Evolutionary conservation across 176 grass and related monocot species (phyloP), one percentile per base, ranked within the genome.

Genomic region (Ensete ventricosum): DNA sequence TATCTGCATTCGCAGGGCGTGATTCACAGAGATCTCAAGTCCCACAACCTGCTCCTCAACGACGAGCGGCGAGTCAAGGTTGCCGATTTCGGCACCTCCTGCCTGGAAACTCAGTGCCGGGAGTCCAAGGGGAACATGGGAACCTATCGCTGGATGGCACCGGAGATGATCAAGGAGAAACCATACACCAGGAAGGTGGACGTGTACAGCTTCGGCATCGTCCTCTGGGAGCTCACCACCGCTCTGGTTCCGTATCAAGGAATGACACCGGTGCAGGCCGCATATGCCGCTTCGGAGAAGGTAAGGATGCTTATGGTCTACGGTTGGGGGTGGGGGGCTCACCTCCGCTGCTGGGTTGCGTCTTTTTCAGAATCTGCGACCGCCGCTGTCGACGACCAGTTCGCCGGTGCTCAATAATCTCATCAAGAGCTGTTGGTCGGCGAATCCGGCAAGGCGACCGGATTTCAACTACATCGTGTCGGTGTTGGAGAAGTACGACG

Each of bases 41-140:
- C 96, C 0, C 96, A 99, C 76, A 99, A 99, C 79, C 65, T 95
- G 76, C 89, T 99, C 54, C 91, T 99, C 29, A 95, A 99, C 70
- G 91, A 99, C 73, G 96, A 95, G 71, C 95, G 94, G 96, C 78
- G 96, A 21, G 96, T 99, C 58, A 99, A 95, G 89, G 96, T 99
- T 13, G 86, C 96, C 13, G 91, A 99, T 69, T 99, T 99, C 34
- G 96, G 91, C 73, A 99, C 96, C 9, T 99, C 96, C 0, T 99
- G 96, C 83, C 84, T 99, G 10, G 96, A 99, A 69, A 89, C 84
- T 0, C 83, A 83, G 54, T 91, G 91, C 79, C 82, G 82, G 64
- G 83, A 87, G 3, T 79, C 81, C 48, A 99, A 99, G 75, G 96
- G 91, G 3, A 99, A 99, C 81, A 95, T 91, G 86, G 96, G 96